These are phyloP conservation scores for Xylaria sp. DNA, from an alignment of 2,329 filamentous ascomycete species.

Conservation along the genomic window DNA sequence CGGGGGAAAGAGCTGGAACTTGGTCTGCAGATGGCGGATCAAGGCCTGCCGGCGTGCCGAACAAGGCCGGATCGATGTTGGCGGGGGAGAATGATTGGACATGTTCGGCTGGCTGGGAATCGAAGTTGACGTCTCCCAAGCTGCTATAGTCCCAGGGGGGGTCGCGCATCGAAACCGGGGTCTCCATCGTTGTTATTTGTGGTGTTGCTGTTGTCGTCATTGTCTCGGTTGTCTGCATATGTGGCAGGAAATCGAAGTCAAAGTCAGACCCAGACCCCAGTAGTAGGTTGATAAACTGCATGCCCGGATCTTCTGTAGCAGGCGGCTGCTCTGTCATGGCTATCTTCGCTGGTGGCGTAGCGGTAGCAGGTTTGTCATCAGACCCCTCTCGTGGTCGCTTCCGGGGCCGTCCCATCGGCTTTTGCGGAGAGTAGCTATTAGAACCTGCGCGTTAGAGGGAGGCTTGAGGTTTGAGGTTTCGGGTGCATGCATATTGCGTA, in stretches of 20 bases:
- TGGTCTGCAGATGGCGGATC: conserved; percentile 38
- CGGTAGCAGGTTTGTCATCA: conserved; percentile 27
- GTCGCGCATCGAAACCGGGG: background rate
- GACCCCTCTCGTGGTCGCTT: conserved; percentile 59
- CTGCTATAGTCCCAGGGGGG: conserved; percentile 18
- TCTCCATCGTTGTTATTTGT: conserved; percentile 15
- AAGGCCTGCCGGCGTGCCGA: conserved; percentile 27
- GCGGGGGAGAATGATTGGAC: conserved; percentile 38
- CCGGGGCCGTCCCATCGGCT: conserved; percentile 72
- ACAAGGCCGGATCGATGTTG: conserved; percentile 48
- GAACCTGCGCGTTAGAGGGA: conserved; percentile 7
- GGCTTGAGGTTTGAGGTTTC: background rate
- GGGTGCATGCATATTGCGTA: conserved; percentile 18
- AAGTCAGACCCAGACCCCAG: conserved; percentile 39
- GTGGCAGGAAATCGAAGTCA: conserved; percentile 7
- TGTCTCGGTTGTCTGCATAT: background rate
- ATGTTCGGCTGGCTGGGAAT: conserved; percentile 35
- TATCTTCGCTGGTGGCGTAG: conserved; percentile 39
- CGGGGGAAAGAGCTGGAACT: conserved; percentile 43
- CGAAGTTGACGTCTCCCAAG: conserved; percentile 46
- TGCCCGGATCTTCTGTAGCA: conserved; percentile 44
- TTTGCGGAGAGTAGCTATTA: conserved; percentile 67
- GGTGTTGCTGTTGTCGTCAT: background rate
- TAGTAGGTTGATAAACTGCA: conserved; percentile 46
- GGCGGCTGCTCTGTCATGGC: conserved; percentile 44